Evolutionary conservation across 177 flowering plant genomes (phyloP), one percentile per base, ranked within the genome.

Genomic region (Vitis hybrid): DNA sequence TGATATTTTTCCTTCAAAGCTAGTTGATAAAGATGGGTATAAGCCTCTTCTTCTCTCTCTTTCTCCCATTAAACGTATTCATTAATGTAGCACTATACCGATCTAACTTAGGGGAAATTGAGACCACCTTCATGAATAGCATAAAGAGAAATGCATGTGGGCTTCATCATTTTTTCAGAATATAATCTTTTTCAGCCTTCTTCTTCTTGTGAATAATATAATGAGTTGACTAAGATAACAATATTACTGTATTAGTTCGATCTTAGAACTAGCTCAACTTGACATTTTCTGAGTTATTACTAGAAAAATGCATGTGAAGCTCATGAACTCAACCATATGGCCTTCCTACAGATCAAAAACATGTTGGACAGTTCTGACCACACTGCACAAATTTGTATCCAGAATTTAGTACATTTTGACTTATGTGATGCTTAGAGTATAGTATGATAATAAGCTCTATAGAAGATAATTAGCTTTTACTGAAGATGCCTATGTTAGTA

Each of bases 1-100:
- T 76, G 74, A 47, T 67, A 58, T 66, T 76, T 65, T 76, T 15
- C 54, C 71, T 76, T 71, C 62, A 44, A 70, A 75, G 78, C 72
- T 73, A 57, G 38, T 44, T 5, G 69, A 59, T 22, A 49, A 52
- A 47, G 50, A 20, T 31, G 44, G 11, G 4, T 17, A 15, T 14
- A 2, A 5, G 5, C 22, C 52, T 17, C 62, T 49, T 18, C 6
- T 20, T 58, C 71, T 69, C 72, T 49, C 72, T 28, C 44, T 38
- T 38, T 38, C 44, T 38, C 44, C 44, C 44, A 38, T 38, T 38
- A 38, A 5, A 5, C 8, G 44, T 38, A 38, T 38, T 38, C 44
- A 38, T 38, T 38, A 38, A 38, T 38, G 44, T 38, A 38, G 44
- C 44, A 38, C 44, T 38, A 38, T 38, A 38, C 44, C 44, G 4